Conservation (phyloP, 495 filamentous ascomycete genomes). For the Tuber calosporum region DNA sequence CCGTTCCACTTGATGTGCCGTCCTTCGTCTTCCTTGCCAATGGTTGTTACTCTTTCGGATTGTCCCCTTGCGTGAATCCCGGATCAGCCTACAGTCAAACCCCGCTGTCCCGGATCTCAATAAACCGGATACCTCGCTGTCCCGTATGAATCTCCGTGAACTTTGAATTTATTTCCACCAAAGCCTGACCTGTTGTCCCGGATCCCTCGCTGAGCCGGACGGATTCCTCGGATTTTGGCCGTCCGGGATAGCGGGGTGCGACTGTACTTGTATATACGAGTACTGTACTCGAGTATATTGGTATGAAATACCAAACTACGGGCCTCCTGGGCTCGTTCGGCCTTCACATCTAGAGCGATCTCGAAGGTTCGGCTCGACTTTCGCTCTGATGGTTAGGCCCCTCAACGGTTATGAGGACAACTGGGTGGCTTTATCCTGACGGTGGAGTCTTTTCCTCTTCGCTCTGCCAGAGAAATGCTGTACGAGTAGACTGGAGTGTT, state of each 20-base stretch:
- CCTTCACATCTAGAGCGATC: constrained; percentile 10
- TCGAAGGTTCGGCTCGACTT: constrained; percentile 13
- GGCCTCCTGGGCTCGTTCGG: constrained; percentile 7
- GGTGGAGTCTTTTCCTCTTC: neutral
- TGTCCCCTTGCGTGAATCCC: constrained; percentile 5
- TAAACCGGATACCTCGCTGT: too few species aligned
- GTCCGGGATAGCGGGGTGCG: too few species aligned
- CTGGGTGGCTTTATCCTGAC: constrained; percentile 8
- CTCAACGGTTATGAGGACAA: constrained; percentile 11
- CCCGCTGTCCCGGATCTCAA: too few species aligned
- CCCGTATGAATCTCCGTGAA: too few species aligned
- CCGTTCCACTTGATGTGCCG: constrained; percentile 25
- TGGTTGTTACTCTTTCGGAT: constrained; percentile 3
- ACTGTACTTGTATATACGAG: too few species aligned
- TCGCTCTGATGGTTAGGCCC: constrained; percentile 1
- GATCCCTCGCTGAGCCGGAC: too few species aligned
- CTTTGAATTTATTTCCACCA: too few species aligned
- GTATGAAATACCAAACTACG: constrained; percentile 9
- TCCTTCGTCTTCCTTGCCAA: constrained; percentile 13
- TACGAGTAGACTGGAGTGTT: too few species aligned
- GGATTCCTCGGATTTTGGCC: too few species aligned
- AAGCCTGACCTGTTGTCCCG: too few species aligned
- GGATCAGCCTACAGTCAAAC: constrained; percentile 8
- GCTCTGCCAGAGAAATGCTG: neutral
- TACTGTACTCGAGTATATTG: constrained; percentile 12